A percentile compares a stretch with the other conserved stretches of the same genome.
Conservation (phyloP, 2,329 filamentous ascomycete genomes). For the Xylaria sp. region DNA sequence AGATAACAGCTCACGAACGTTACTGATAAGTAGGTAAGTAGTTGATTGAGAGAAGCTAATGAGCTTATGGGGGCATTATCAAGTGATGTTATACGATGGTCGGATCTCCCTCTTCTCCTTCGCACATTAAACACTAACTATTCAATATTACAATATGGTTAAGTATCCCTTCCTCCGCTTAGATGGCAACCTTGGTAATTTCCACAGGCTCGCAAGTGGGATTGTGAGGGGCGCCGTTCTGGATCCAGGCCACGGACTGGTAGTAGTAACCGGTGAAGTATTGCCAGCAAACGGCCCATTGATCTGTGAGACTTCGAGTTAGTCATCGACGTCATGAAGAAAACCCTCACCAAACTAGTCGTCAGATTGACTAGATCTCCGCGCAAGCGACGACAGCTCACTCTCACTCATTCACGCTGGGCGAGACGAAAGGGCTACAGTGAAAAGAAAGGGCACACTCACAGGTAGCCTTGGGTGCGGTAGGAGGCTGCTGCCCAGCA, state of each 20-base stretch:
- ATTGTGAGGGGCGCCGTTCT: conserved; percentile 40
- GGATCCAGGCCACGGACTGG: conserved; percentile 43
- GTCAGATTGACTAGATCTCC: too few relatives aligned
- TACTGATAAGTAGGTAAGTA: too few relatives aligned
- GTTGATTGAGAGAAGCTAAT: too few relatives aligned
- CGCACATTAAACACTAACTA: conserved; percentile 16
- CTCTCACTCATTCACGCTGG: too few relatives aligned
- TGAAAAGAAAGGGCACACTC: not conserved
- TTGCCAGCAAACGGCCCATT: conserved; percentile 46
- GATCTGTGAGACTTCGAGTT: conserved; percentile 25
- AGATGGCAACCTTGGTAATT: conserved; percentile 36
- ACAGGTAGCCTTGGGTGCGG: conserved; percentile 31
- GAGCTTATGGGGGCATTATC: not conserved
- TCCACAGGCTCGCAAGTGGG: conserved; percentile 44
- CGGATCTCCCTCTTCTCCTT: not conserved
- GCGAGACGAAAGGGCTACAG: not conserved
- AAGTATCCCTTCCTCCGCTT: not conserved
- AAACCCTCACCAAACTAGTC: not conserved
- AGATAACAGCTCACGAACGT: too few relatives aligned
- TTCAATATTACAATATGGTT: not conserved
- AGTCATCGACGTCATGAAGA: conserved; percentile 1
- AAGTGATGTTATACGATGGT: not conserved
- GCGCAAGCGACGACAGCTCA: too few relatives aligned
- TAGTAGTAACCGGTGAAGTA: conserved; percentile 44
- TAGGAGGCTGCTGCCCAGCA: conserved; percentile 28